Evolutionary conservation across 1,139 yeast genomes (phyloP), one percentile per base, ranked within the genome.

Genomic region (Kodamaea fungicola): DNA sequence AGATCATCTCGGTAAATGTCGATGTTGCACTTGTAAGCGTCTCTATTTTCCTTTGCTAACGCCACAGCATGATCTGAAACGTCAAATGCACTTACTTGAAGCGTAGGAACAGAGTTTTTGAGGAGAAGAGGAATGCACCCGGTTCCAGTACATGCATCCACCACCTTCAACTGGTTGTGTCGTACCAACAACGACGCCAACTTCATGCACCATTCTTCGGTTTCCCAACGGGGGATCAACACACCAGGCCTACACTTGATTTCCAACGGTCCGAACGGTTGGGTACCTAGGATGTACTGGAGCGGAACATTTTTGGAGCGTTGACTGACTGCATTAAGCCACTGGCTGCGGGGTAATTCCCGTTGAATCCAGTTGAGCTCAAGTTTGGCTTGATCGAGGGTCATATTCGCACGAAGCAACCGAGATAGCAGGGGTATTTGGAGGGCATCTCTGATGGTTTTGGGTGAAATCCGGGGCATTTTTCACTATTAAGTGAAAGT

Each of bases 141-240:
- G 0, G 94, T 69, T 0, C 98, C 98, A 0, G 96, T 80, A 50
- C 97, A 90, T 19, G 87, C 71, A 60, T 92, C 98, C 6, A 84
- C 49, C 1, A 83, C 55, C 2, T 44, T 50, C 8, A 66, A 35
- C 0, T 23, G 24, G 16, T 30, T 38, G 35, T 23, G 35, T 16
- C 41, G 37, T 22, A 8, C 8, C 7, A 10, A 13, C 7, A 31
- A n/a, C 1, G 32, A 37, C 6, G 67, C 61, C 23, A 86, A 52
- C 39, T 67, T 68, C 24, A 62, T 27, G 6, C 76, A 68, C 97
- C 97, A 90, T 51, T 88, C 96, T 54, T 92, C 97, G 0, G 98
- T 92, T 54, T 92, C 98, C 85, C 95, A 82, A 35, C 98, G 62
- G 0, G 98, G 98, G 31, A 92, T 89, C 42, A 92, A 62, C 2